Conservation (phyloP, 495 filamentous ascomycete species). For the Platismatia glauca region DNA sequence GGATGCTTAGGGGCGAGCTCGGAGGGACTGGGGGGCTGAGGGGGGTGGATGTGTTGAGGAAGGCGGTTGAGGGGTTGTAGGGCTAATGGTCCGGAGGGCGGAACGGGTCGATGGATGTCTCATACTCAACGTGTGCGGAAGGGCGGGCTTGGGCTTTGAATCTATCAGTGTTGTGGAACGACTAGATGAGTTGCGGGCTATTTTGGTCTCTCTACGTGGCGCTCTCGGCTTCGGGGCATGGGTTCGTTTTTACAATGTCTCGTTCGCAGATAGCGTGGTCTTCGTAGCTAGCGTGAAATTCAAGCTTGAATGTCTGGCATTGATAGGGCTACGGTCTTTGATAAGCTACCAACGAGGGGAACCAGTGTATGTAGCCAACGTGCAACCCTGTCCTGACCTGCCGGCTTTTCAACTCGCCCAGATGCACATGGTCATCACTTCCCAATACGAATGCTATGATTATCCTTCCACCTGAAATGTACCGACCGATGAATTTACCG, state of each 20-base stretch:
- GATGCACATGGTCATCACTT: neutral
- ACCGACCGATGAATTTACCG: neutral
- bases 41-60: slow-evolving; percentile 42
- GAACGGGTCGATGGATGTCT: neutral
- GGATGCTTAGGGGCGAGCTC: slow-evolving; percentile 50
- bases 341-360: neutral
- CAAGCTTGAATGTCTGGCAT: neutral
- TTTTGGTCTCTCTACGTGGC: neutral
- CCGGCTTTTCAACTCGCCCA: neutral
- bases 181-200: neutral
- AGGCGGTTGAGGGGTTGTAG: slow-evolving; percentile 70
- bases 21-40: slow-evolving; percentile 26
- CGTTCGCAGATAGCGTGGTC: neutral
- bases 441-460: neutral
- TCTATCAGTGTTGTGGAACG: neutral
- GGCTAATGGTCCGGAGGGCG: neutral
- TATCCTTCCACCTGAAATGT: neutral
- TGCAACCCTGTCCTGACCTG: neutral
- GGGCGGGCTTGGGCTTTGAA: neutral
- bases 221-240: neutral
- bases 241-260: neutral
- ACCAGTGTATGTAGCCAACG: neutral
- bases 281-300: neutral
- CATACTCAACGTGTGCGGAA: neutral
- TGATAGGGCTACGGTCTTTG: neutral